Percentiles rank a stretch among this genome's conserved stretches.
Evolutionary conservation across 768 basidiomycete species (phyloP).

Genomic region (Antrodiella citrinella): DNA sequence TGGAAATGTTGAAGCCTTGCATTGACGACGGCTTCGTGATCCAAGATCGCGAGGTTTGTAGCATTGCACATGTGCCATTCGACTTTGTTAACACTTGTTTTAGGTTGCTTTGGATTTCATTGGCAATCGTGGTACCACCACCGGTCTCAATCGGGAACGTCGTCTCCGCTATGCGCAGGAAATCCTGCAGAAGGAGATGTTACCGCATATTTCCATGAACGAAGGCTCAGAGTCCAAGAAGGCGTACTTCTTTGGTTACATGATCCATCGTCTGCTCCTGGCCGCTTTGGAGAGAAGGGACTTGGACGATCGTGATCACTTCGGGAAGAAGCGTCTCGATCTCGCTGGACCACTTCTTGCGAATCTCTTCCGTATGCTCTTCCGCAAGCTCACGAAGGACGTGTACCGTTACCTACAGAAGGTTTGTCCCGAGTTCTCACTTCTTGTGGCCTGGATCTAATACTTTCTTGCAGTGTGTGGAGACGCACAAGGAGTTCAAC

Average conservation of each 20-base stretch:
- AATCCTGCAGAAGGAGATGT: conserved; percentile 96
- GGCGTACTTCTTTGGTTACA: conserved; percentile 99
- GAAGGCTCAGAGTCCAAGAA: conserved; percentile 97
- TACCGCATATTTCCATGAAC: conserved; percentile 93
- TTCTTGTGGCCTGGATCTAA: conserved; percentile 4
- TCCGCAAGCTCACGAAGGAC: conserved; percentile 93
- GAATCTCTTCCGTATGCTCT: conserved; percentile 96
- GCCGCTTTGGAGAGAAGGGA: conserved; percentile 93
- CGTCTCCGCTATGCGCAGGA: conserved; percentile 96
- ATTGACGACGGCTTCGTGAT: conserved; percentile 98
- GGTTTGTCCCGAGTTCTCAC: conserved; percentile 34
- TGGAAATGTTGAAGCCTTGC: conserved; percentile 97
- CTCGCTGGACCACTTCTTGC: conserved; percentile 92
- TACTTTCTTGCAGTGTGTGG: conserved; percentile 66
- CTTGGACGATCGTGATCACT: conserved; percentile 98
- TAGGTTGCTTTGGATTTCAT: conserved; percentile 89
- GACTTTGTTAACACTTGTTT: conserved; percentile 8
- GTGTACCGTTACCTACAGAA: conserved; percentile 97
- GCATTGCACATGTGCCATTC: background rate
- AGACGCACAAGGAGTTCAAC: conserved; percentile 92
- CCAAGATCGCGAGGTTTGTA: conserved; percentile 82
- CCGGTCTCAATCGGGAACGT: conserved; percentile 83
- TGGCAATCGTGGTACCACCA: conserved; percentile 94
- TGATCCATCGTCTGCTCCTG: conserved; percentile 93
- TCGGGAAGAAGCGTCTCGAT: conserved; percentile 96